Percentiles rank a stretch among this genome's conserved stretches.
Conservation (phyloP, 2,329 filamentous ascomycete species). For the Sarocladium oryzae region DNA sequence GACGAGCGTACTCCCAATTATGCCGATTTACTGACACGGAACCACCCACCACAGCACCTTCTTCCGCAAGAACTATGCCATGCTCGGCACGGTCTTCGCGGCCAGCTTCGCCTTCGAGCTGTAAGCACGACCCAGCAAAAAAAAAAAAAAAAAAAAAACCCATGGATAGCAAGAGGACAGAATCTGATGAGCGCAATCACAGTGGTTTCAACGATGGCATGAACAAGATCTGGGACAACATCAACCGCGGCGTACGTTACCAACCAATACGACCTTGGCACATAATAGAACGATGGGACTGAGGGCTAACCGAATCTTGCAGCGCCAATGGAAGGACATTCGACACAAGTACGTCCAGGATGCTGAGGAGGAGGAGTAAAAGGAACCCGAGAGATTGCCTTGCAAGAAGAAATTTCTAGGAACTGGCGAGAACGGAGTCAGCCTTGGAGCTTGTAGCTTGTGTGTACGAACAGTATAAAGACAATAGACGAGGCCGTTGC, state of each 20-base stretch:
- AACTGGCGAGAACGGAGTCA: neutral
- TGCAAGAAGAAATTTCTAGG: neutral
- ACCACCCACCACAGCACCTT: slow-evolving; percentile 53
- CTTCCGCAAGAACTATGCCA: slow-evolving; percentile 81
- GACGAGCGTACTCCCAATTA: slow-evolving; percentile 4
- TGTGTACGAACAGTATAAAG: slow-evolving; percentile 10
- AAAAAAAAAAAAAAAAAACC: too few relatives aligned
- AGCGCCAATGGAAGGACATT: slow-evolving; percentile 99
- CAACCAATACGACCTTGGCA: too few relatives aligned
- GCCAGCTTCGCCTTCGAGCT: slow-evolving; percentile 89
- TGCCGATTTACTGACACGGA: slow-evolving; percentile 8
- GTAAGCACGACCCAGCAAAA: slow-evolving; percentile 50
- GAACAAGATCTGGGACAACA: slow-evolving; percentile 81
- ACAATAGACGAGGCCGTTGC: slow-evolving; percentile 9
- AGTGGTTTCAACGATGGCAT: slow-evolving; percentile 79
- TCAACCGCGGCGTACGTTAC: slow-evolving; percentile 82
- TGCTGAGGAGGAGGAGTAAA: slow-evolving; percentile 58
- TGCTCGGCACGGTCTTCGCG: slow-evolving; percentile 80
- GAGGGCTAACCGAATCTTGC: slow-evolving; percentile 20
- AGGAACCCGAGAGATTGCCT: slow-evolving; percentile 9
- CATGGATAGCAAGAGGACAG: slow-evolving; percentile 9
- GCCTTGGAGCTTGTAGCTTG: slow-evolving; percentile 4
- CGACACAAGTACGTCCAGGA: slow-evolving; percentile 77
- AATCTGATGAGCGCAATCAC: slow-evolving; percentile 25
- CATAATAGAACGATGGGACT: neutral